These are phyloP conservation scores for Rhizopogon roseolus DNA, from an alignment of 768 basidiomycete genomes.

Conservation along the genomic window DNA sequence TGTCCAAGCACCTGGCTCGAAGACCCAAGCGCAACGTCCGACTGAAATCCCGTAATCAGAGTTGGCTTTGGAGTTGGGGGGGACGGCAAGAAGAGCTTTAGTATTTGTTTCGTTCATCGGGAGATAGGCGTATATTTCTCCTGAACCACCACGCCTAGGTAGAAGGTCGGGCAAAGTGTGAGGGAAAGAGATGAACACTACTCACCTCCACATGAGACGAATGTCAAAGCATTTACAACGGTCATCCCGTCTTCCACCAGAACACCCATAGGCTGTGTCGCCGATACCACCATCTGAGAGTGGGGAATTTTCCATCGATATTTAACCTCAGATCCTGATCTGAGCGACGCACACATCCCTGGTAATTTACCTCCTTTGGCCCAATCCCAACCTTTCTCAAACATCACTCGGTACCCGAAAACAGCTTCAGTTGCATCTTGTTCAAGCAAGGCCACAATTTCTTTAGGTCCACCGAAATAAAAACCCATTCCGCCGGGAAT, in stretches of 20 bases:
- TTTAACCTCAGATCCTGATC: neutral
- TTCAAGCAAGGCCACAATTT: slow-evolving; percentile 33
- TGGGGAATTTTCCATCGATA: neutral
- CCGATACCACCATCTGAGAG: slow-evolving; percentile 50
- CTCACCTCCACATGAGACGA: slow-evolving; percentile 72
- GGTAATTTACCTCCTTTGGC: slow-evolving; percentile 76
- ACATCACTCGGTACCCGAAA: slow-evolving; percentile 63
- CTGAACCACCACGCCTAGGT: slow-evolving; percentile 42
- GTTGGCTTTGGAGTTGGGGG: slow-evolving; percentile 46
- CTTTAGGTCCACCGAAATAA: slow-evolving; percentile 53
- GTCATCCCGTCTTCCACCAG: slow-evolving; percentile 59
- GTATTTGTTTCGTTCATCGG: slow-evolving; percentile 47
- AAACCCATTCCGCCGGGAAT: slow-evolving; percentile 67
- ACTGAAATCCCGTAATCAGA: slow-evolving; percentile 62
- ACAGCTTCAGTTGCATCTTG: slow-evolving; percentile 47
- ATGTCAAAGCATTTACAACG: slow-evolving; percentile 67
- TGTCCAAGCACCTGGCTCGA: slow-evolving; percentile 56
- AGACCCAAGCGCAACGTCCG: slow-evolving; percentile 59
- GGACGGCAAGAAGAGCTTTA: slow-evolving; percentile 38
- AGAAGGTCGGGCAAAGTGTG: neutral
- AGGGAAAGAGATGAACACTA: neutral
- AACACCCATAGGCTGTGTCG: slow-evolving; percentile 56
- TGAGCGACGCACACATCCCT: slow-evolving; percentile 53
- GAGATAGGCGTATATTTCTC: slow-evolving; percentile 69
- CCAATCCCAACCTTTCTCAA: slow-evolving; percentile 60